phyloP scores from a whole-genome alignment of 176 grass and related monocot genomes.

The Oryza longistaminata region DNA sequence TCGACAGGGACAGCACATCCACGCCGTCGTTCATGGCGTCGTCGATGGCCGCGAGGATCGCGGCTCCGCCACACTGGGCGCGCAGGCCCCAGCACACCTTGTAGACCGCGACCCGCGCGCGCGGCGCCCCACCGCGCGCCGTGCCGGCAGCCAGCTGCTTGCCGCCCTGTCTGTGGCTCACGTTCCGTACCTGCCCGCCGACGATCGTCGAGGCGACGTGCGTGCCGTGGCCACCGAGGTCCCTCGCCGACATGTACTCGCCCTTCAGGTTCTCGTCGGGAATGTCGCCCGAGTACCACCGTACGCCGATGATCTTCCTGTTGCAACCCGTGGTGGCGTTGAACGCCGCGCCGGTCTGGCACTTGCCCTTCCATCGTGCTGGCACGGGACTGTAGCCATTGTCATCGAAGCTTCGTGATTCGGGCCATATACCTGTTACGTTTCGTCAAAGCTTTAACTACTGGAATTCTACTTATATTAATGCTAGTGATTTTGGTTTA shows the following conservation, averaged over 20 bases:
- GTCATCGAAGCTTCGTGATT: constrained; percentile 61
- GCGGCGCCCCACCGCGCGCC: constrained; percentile 55
- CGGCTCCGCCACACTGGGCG: too few species aligned
- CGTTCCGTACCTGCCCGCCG: constrained; percentile 21
- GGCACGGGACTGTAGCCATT: constrained; percentile 41
- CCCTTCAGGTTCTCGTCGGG: too few species aligned
- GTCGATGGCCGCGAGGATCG: constrained; percentile 41
- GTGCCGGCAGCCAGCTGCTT: constrained; percentile 12
- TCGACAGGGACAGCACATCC: constrained; percentile 60
- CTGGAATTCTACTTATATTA: too few species aligned
- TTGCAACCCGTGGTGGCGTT: neutral
- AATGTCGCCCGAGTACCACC: too few species aligned
- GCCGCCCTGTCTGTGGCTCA: constrained; percentile 13
- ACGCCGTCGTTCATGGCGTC: constrained; percentile 71
- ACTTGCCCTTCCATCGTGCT: constrained; percentile 41
- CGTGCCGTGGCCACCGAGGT: constrained; percentile 33
- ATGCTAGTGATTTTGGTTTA: too few species aligned
- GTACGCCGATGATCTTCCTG: too few species aligned
- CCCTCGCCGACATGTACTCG: constrained; percentile 10
- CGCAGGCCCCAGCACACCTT: constrained; percentile 27
- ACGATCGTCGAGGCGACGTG: constrained; percentile 57
- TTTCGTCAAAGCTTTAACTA: too few species aligned
- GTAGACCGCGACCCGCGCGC: constrained; percentile 50
- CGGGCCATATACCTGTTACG: constrained; percentile 60
- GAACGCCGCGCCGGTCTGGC: constrained; percentile 37